Evolutionary conservation across 1,284 basidiomycete species (phyloP), one percentile per base, ranked within the genome.

Genomic region (Dichomitus squalens): DNA sequence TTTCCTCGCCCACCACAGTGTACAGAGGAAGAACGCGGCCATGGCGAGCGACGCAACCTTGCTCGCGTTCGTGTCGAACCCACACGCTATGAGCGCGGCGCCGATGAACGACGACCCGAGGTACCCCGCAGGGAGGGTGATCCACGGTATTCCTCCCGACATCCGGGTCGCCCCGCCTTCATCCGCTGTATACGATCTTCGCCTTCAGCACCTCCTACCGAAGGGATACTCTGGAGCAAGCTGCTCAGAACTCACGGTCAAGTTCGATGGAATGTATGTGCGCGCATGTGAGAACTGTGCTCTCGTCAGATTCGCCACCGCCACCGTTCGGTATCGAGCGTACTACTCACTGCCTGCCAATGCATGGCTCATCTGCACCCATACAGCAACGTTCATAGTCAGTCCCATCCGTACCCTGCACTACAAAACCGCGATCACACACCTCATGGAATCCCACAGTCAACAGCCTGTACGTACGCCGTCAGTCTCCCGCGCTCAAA

Each of bases 151-250:
- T 0, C 96, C 96, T 25, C 96, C 96, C 35, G 93, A 87, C 95
- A 98, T 98, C 29, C 85, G 79, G 0, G 96, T 98, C 11, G 89
- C 87, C 1, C 96, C 96, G 16, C 95, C 96, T 75, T 97, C 95
- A 68, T 97, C 90, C 33, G 93, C 90, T 92, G 65, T 47, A 34
- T 43, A 35, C 18, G 6, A 2, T 14, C 11, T 25, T 11, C n/a
- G 9, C 20, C 3, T 23, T 46, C 49, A 47, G 60, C 51, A 52
- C 31, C 44, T 52, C 43, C 4, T 9, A 31, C 21, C 18, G 48
- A 27, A 33, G 8, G 49, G 21, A 29, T 7, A 21, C 14, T 5
- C 4, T 29, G 5, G 29, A 27, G 23, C 20, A 34, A 46, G 34
- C 11, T 12, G 27, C 39, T 33, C 25, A 41, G 23, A 46, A 79